Base-by-base conservation (phyloP, 805 yeast species). In the Danielia reshetovae region DNA sequence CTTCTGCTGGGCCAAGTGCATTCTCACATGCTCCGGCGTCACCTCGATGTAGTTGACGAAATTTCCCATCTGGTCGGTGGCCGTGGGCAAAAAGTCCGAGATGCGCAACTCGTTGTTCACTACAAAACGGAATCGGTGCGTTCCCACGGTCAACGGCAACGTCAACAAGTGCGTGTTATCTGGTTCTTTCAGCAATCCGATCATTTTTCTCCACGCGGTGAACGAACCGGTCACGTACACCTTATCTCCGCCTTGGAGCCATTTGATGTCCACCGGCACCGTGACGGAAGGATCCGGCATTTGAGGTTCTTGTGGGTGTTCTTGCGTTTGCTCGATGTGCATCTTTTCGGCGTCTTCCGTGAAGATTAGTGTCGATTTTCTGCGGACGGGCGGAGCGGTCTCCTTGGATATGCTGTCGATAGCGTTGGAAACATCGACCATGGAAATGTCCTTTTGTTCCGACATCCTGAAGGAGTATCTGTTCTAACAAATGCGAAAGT, bases 201-300 rank as follows among this genome's bases (percentile, higher is more conserved):
- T 89, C 97, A 93, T 90, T 61, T 89, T 90, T 47, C 96, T 72
- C 97, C 98, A 93, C 3, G 96, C 96, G 0, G 98, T 93, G 62
- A 90, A 90, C 1, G 97, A 85, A 32, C 98, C 98, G 23, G 97
- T 93, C 10, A 90, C 96, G 57, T 88, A 93, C 2, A 93, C 97
- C 51, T 85, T 85, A 32, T 76, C 76, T 41, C 98, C 98, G n/a
- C 97, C 97, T 59, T 90, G 96, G 12, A 79, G 80, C 98, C 98
- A 90, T 45, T 77, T 78, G 38, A 88, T 82, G 37, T 82, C 88
- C 1, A 87, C 70, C 1, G 79, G 79, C 9, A 66, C 55, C 5
- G 64, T 60, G 5, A 57, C 46, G 26, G 40, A 51, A 7, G 64
- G 59, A 36, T 59, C 68, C 2, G 52, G 52, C 8, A 22, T 22